Base-by-base conservation (phyloP, 768 basidiomycete species). In the Crassisporium funariophilum region DNA sequence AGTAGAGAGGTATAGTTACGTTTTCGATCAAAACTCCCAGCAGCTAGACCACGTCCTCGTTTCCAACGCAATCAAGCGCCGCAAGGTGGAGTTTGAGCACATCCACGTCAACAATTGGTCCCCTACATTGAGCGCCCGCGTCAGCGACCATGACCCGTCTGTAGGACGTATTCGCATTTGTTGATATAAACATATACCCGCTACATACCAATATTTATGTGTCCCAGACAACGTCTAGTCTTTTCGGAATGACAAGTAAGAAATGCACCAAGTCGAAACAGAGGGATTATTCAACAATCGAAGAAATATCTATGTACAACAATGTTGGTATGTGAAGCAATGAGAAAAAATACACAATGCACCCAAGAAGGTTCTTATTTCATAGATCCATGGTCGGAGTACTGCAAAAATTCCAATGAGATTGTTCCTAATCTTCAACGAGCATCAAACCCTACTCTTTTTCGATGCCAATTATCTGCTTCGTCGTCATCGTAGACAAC, bases 41-140 rank as follows among this genome's bases (percentile, higher is more conserved):
- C 77, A 82, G 53, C 75, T 84, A 36, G 82, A 84, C 60, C 82
- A 84, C 56, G 66, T 73, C 13, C 78, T 83, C 55, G 61, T 83
- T 40, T 80, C 78, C 5, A 53, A 64, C 13, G 72, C 75, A 5
- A 59, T 84, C 27, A 66, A 62, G 35, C 39, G 47, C 23, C 65
- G 76, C n/a, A 66, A 67, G 7, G 67, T 69, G 9, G 61, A 75
- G 44, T 74, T 78, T 29, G 77, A 84, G 51, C 81, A 84, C 50
- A 69, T 84, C 17, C 82, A 84, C 59, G 72, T 81, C 23, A 84
- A 84, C 54, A 81, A 76, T 43, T 82, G 80, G 80, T 68, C 77
- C 9, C 57, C 69, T 13, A 66, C 66, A 3, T 52, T 72, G 7
- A 61, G 63, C 17, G 67, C 56, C 21, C 68, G 79, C 11, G 67